A percentile compares a stretch with the other conserved stretches of the same genome.
phyloP scores from a whole-genome alignment of 202 grass and related monocot genomes.

The Brachypodium distachyon region DNA sequence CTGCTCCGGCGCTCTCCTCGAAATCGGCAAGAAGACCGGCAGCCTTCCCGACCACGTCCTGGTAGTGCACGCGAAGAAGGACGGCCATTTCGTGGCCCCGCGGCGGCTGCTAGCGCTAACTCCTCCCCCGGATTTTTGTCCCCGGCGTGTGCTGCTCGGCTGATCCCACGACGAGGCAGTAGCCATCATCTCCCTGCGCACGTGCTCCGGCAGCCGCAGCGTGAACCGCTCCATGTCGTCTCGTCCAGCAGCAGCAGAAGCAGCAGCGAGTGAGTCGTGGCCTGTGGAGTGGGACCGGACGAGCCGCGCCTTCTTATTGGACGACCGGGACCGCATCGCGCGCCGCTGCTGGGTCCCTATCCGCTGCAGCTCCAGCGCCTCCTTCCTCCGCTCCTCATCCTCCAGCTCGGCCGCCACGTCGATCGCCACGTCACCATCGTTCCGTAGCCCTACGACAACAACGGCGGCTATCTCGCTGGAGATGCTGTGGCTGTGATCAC shows the following conservation, averaged over 20 bases:
- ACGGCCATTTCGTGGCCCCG: conserved; percentile 24
- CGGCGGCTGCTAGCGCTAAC: conserved; percentile 22
- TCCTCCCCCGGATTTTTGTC: conserved; percentile 26
- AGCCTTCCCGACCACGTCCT: conserved; percentile 41
- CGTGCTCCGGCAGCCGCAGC: conserved; percentile 65
- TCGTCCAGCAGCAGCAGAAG: conserved; percentile 21
- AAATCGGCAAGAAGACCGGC: conserved; percentile 19
- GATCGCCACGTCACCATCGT: conserved; percentile 47
- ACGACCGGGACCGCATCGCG: conserved; percentile 24
- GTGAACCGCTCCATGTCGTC: conserved; percentile 62
- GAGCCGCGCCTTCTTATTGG: conserved; percentile 11
- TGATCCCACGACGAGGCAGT: conserved; percentile 16
- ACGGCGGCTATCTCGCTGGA: not conserved
- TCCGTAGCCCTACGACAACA: too few species aligned
- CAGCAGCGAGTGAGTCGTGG: conserved; percentile 29
- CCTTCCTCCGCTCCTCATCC: conserved; percentile 20
- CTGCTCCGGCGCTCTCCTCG: conserved; percentile 15
- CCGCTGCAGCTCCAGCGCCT: conserved; percentile 34
- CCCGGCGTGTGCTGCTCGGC: conserved; percentile 14
- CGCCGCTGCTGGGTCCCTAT: conserved; percentile 36
- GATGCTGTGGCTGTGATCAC: conserved; percentile 20
- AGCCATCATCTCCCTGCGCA: conserved; percentile 46
- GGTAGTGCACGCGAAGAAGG: conserved; percentile 21
- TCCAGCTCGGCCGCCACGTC: conserved; percentile 27
- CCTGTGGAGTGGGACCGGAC: conserved; percentile 51